Conservation (phyloP, 2,329 filamentous ascomycete species). For the Diaporthe helianthi region DNA sequence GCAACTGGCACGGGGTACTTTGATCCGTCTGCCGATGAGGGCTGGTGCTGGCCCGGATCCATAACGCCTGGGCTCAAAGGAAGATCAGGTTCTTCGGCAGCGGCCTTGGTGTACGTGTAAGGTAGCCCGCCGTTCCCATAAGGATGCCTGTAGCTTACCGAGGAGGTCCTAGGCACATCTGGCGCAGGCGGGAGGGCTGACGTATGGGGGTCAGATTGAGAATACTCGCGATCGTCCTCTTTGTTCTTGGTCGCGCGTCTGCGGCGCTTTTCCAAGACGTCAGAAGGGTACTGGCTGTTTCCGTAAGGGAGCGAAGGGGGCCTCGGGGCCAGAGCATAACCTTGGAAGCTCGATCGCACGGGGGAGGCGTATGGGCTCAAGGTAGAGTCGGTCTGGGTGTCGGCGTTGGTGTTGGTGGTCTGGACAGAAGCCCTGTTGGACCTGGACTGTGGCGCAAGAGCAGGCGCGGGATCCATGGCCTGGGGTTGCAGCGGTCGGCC, state of each 20-base stretch:
- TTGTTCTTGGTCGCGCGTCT: slow-evolving; percentile 52
- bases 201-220: slow-evolving; percentile 44
- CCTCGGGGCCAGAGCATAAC: slow-evolving; percentile 62
- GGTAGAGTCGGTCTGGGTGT: slow-evolving; percentile 64
- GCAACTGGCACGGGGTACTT: slow-evolving; percentile 25
- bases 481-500: slow-evolving; percentile 45
- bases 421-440: slow-evolving; percentile 62
- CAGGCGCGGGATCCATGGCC: slow-evolving; percentile 42
- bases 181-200: slow-evolving; percentile 57
- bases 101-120: slow-evolving; percentile 42
- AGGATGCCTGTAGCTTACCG: slow-evolving; percentile 62
- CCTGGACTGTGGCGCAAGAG: slow-evolving; percentile 50
- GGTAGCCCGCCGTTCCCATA: slow-evolving; percentile 47
- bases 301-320: slow-evolving; percentile 64
- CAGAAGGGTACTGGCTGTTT: slow-evolving; percentile 50
- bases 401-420: slow-evolving; percentile 55
- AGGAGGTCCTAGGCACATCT: slow-evolving; percentile 66
- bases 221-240: slow-evolving; percentile 48
- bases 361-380: slow-evolving; percentile 65
- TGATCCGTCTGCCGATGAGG: slow-evolving; percentile 37
- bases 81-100: slow-evolving; percentile 38
- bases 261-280: slow-evolving; percentile 52
- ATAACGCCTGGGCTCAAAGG: slow-evolving; percentile 38
- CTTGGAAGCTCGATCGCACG: slow-evolving; percentile 56
- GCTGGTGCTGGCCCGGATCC: slow-evolving; percentile 44